Evolutionary conservation across 805 yeast genomes (phyloP).

Genomic region (Wickerhamiella australiensis): DNA sequence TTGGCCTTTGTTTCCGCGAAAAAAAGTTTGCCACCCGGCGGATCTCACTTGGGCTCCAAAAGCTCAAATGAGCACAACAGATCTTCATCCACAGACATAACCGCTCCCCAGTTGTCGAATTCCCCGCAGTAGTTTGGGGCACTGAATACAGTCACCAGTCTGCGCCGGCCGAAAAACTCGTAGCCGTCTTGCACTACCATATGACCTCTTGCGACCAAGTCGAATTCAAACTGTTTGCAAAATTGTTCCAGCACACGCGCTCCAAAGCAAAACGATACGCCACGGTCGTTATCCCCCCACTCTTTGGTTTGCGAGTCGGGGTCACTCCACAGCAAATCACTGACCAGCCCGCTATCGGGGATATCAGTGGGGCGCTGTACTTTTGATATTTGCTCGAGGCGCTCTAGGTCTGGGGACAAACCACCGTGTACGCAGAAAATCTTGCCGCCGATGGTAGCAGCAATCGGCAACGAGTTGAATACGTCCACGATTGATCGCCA

Average conservation of each 20-base stretch:
- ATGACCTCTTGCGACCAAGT: slow-evolving; percentile 72
- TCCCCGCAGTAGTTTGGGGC: slow-evolving; percentile 75
- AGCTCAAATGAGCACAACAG: slow-evolving; percentile 85
- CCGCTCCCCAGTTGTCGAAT: slow-evolving; percentile 92
- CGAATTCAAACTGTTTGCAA: slow-evolving; percentile 57
- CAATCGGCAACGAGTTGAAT: slow-evolving; percentile 87
- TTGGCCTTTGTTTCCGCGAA: no score
- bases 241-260: slow-evolving; percentile 68
- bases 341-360: slow-evolving; percentile 65
- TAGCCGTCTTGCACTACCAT: slow-evolving; percentile 81
- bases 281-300: slow-evolving; percentile 81
- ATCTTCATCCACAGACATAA: slow-evolving; percentile 89
- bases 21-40: background rate
- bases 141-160: slow-evolving; percentile 58
- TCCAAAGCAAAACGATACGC: slow-evolving; percentile 68
- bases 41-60: slow-evolving; percentile 49
- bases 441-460: slow-evolving; percentile 89
- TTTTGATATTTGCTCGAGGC: slow-evolving; percentile 58
- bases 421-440: slow-evolving; percentile 90
- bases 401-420: slow-evolving; percentile 56
- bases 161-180: slow-evolving; percentile 59
- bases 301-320: slow-evolving; percentile 72
- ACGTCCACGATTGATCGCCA: slow-evolving; percentile 93
- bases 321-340: slow-evolving; percentile 74
- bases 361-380: slow-evolving; percentile 75